A percentile compares a stretch with the other conserved stretches of the same genome.
These are phyloP conservation scores for Pochonia chlamydosporia DNA, from an alignment of 2,329 filamentous ascomycete species.

Conservation along the genomic window DNA sequence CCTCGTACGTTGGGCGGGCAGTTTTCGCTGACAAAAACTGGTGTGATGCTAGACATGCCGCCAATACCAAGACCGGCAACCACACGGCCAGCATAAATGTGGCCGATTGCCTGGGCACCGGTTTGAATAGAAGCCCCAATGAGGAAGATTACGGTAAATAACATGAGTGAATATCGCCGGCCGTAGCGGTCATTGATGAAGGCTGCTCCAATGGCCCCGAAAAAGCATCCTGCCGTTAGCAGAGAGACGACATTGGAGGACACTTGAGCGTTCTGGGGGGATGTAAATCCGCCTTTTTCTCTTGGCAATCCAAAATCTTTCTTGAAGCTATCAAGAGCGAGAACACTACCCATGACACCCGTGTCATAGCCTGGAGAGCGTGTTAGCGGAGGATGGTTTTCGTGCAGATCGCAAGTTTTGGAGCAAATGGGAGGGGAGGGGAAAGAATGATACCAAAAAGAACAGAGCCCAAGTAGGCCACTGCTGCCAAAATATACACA, in stretches of 20 bases:
- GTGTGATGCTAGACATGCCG: conserved; percentile 14
- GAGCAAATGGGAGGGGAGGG: neutral
- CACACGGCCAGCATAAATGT: conserved; percentile 14
- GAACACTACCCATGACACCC: conserved; percentile 12
- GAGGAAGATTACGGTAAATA: conserved; percentile 11
- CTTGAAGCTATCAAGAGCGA: conserved; percentile 13
- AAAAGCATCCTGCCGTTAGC: conserved; percentile 14
- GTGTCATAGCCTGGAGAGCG: conserved; percentile 11
- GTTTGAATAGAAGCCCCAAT: conserved; percentile 10
- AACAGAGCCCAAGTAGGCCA: conserved; percentile 8
- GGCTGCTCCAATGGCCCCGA: conserved; percentile 12
- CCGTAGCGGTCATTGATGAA: conserved; percentile 13
- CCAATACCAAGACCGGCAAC: conserved; percentile 15
- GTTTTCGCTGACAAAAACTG: conserved; percentile 14
- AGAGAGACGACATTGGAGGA: conserved; percentile 14
- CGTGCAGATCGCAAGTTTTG: neutral
- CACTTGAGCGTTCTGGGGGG: conserved; percentile 10
- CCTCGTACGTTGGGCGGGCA: conserved; percentile 11
- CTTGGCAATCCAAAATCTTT: conserved; percentile 12
- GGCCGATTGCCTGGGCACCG: conserved; percentile 8
- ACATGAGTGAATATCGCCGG: conserved; percentile 12
- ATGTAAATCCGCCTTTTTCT: conserved; percentile 10
- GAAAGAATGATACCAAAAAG: conserved; percentile 6
- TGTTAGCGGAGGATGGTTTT: too few relatives aligned
- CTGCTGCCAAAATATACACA: conserved; percentile 8